Base-by-base conservation (phyloP, 306 rosid genomes). In the Glycine tomentella region DNA sequence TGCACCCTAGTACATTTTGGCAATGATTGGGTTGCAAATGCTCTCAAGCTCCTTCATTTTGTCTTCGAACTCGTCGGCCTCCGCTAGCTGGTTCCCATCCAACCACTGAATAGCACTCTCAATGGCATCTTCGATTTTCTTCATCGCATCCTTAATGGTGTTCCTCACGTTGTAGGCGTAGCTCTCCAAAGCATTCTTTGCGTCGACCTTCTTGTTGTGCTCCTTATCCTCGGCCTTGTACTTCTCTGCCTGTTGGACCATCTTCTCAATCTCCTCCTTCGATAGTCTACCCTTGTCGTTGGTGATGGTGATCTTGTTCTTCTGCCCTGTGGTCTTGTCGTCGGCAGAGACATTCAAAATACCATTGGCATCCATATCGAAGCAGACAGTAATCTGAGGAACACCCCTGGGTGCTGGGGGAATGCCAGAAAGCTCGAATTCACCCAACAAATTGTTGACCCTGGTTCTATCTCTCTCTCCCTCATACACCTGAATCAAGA, bases 151-250 rank as follows among this genome's bases (percentile, higher is more conserved):
- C 49, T 89, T 89, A 4, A 89, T 44, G 0, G 90, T 86, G 87
- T 85, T 87, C 75, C 91, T 87, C 91, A 90, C 87, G 77, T 86
- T 86, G 76, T 86, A 90, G 0, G 90, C 83, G 4, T 83, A 87
- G 57, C 87, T 85, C 49, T 92, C 97, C 80, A 90, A 56, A 0
- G 90, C 87, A 3, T 87, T 87, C 82, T 86, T 90, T 0, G 90
- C 80, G 3, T 86, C 90, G 0, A 88, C 92, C 87, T 86, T 90
- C 85, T 87, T 90, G 81, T 84, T 92, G 85, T 84, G 90, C 42
- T 88, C 92, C 31, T 92, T 94, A 0, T 92, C 97, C 58, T 92
- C 92, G 0, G 86, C 87, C 87, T 89, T 90, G 88, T 92, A 87
- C 80, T 86, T 87, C 83, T 90, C 90, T 0, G 93, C 94, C 65